Evolutionary conservation across 495 filamentous ascomycete species (phyloP), one percentile per base, ranked within the genome.

Genomic region (Cryomyces antarcticus): DNA sequence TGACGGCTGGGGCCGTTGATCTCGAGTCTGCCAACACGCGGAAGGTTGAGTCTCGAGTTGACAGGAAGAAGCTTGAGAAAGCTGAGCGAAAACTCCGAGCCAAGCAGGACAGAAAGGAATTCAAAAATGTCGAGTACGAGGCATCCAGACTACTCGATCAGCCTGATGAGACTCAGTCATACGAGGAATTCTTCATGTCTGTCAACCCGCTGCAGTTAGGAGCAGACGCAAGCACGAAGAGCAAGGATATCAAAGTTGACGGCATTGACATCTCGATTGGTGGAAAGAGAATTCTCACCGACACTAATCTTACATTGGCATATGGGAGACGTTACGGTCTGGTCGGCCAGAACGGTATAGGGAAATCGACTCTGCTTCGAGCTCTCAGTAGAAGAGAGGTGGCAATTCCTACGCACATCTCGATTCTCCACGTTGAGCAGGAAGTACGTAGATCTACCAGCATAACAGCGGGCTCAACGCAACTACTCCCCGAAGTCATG

Each of bases 181-280:
- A 99, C 59, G 89, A 99, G 58, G 92, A 99, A 56, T 96, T 99
- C 65, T 99, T 86, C 69, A 96, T 99, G 89, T 75, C 80, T 35
- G 89, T 99, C 65, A 99, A 99, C 58, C 89, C 89, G 35, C 68
- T 99, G 36, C 89, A 94, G 53, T 51, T 96, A 47, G 87, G 84
- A 37, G 62, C 72, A n/a, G 64, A 66, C 42, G 61, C 48, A 60
- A 70, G 42, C 62, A 51, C 75, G 44, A 96, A 96, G 78, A 94
- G 87, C 59, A 99, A 99, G 69, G 89, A 99, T 59, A 92, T 99
- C 67, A 99, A 96, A 66, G 66, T 99, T 47, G 89, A 99, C 53
- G 80, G 82, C 47, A 78, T 93, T 54, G 89, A 99, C 65, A 79
- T 96, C 39, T 75, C 85, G 36, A 94, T 99, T 51, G 75, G 82